phyloP scores from a whole-genome alignment of 495 filamentous ascomycete genomes.

The Aspergillus biplanus region DNA sequence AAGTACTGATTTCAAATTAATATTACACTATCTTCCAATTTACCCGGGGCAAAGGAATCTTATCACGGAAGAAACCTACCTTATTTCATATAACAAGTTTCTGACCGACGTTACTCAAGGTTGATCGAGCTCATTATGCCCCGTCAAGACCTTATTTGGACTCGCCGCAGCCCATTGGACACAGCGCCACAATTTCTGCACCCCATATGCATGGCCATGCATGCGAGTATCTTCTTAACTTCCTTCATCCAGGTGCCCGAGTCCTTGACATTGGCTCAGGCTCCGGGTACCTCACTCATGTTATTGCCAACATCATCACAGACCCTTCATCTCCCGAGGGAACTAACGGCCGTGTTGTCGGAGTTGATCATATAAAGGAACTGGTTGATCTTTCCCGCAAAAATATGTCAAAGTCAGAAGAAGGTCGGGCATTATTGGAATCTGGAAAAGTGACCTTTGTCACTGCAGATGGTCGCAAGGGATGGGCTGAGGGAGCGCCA shows the following conservation, averaged over 20 bases:
- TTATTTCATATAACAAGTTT: background rate
- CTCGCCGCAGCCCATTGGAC: constrained; percentile 87
- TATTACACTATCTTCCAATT: background rate
- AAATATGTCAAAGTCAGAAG: constrained; percentile 74
- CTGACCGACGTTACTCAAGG: constrained; percentile 50
- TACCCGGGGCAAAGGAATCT: background rate
- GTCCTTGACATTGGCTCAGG: constrained; percentile 92
- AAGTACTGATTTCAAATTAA: background rate
- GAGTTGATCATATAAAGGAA: constrained; percentile 85
- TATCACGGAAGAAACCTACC: background rate
- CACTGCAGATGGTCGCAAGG: constrained; percentile 79
- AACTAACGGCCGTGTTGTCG: constrained; percentile 64
- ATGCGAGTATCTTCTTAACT: constrained; percentile 67
- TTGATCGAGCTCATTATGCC: constrained; percentile 86
- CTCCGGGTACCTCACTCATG: constrained; percentile 88
- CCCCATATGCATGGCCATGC: constrained; percentile 96
- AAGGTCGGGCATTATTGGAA: constrained; percentile 65
- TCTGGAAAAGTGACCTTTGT: constrained; percentile 70
- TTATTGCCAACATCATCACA: constrained; percentile 79
- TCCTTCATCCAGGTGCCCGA: constrained; percentile 52
- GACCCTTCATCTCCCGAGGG: constrained; percentile 33
- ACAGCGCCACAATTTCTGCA: constrained; percentile 87
- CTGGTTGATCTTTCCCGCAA: constrained; percentile 70
- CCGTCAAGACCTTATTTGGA: constrained; percentile 80
- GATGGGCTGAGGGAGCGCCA: constrained; percentile 64